Evolutionary conservation across 2,329 filamentous ascomycete species (phyloP).

Genomic region (Rutstroemia sydowiana): DNA sequence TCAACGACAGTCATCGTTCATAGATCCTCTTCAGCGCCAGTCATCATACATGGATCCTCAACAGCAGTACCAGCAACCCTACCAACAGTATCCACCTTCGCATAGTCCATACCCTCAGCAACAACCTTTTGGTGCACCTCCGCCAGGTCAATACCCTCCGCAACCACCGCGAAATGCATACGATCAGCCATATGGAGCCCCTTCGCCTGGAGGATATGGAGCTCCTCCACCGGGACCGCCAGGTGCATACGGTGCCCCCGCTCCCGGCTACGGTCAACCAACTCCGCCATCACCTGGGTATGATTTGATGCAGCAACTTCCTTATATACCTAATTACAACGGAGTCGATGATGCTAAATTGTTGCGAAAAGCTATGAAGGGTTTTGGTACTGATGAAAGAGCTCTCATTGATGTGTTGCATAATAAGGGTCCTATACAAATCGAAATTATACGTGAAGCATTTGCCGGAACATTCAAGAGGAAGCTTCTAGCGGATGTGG

Average conservation of each 20-base stretch:
- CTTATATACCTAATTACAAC: slow-evolving; percentile 63
- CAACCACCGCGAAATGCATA: slow-evolving; percentile 17
- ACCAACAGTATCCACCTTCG: slow-evolving; percentile 9
- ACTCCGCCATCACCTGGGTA: slow-evolving; percentile 69
- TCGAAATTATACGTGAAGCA: slow-evolving; percentile 58
- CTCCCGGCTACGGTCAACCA: slow-evolving; percentile 34
- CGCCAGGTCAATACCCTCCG: slow-evolving; percentile 37
- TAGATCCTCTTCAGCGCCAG: too few relatives aligned
- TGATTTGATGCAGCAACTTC: slow-evolving; percentile 44
- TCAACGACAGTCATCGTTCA: too few relatives aligned
- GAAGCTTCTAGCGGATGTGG: slow-evolving; percentile 66
- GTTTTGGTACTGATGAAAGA: slow-evolving; percentile 83
- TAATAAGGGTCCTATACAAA: slow-evolving; percentile 69
- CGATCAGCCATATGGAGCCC: slow-evolving; percentile 15
- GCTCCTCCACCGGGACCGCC: slow-evolving; percentile 29
- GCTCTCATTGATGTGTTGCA: slow-evolving; percentile 63
- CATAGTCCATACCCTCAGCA: slow-evolving; percentile 35
- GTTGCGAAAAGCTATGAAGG: slow-evolving; percentile 81
- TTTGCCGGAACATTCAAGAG: slow-evolving; percentile 60
- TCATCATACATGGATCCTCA: too few relatives aligned
- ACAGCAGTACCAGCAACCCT: slow-evolving; percentile 6
- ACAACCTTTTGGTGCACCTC: slow-evolving; percentile 33
- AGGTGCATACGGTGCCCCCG: slow-evolving; percentile 13
- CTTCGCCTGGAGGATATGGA: slow-evolving; percentile 26
- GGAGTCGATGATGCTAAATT: slow-evolving; percentile 61